A percentile compares a stretch with the other conserved stretches of the same genome.
These are phyloP conservation scores for Pestalotiopsis sp. DNA, from an alignment of 2,329 filamentous ascomycete genomes.

Conservation along the genomic window DNA sequence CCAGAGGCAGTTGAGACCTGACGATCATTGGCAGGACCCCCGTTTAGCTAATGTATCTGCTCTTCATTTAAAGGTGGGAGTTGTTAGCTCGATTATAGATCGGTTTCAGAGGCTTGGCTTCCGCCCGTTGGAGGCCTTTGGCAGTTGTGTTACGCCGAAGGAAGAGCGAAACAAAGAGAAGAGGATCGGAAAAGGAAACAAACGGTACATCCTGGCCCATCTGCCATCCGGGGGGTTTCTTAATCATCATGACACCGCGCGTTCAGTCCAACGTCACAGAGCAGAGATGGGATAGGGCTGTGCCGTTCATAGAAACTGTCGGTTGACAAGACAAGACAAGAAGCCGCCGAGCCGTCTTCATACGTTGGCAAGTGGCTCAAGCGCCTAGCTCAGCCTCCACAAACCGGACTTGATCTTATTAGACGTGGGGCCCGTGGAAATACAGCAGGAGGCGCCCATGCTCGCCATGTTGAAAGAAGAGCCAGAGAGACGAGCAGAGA, in stretches of 20 bases:
- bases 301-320: background rate
- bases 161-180: background rate
- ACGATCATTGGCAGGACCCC: background rate
- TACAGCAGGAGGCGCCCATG: slow-evolving; percentile 13
- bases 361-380: slow-evolving; percentile 12
- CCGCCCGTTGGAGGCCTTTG: background rate
- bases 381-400: slow-evolving; percentile 17
- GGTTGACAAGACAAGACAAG: background rate
- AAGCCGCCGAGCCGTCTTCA: background rate
- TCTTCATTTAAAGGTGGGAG: background rate
- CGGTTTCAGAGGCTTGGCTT: background rate
- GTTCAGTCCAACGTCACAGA: background rate
- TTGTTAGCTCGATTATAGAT: background rate
- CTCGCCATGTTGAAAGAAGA: background rate
- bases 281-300: background rate
- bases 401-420: slow-evolving; percentile 6
- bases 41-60: background rate
- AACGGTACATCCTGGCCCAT: background rate
- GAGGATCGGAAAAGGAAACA: background rate
- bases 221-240: too few species aligned
- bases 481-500: background rate
- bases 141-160: background rate
- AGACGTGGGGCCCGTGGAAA: slow-evolving; percentile 15
- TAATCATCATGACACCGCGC: background rate
- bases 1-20: background rate